Conservation (phyloP, 1,139 yeast genomes). For the Geotrichum cucujoidarum region DNA sequence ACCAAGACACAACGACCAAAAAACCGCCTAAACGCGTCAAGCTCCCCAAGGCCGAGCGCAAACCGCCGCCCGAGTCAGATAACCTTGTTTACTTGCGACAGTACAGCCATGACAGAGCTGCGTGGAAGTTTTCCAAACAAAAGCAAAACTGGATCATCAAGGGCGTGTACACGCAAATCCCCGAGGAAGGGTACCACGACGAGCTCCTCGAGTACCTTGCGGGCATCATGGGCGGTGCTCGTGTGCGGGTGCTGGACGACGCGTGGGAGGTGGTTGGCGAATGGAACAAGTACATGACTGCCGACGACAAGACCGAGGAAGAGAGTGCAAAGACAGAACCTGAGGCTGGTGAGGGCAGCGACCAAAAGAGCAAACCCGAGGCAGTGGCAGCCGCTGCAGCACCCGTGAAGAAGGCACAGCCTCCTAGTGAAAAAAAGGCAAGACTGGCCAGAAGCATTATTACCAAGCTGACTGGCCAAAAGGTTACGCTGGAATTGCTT, state of each 20-base stretch:
- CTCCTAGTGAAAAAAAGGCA: conserved; percentile 33
- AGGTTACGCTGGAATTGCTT: conserved; percentile 28
- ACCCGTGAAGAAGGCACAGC: conserved; percentile 14
- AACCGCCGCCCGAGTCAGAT: conserved; percentile 75
- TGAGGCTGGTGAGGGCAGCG: conserved; percentile 15
- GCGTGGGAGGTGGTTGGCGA: conserved; percentile 45
- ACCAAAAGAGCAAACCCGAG: conserved; percentile 37
- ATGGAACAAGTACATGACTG: conserved; percentile 54
- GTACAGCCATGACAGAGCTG: conserved; percentile 52
- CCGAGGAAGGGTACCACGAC: conserved; percentile 47
- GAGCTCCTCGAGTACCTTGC: conserved; percentile 55
- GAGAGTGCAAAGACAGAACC: conserved; percentile 28
- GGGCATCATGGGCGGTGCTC: conserved; percentile 71
- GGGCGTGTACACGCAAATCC: conserved; percentile 47
- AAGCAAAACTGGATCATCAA: conserved; percentile 90
- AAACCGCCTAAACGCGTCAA: conserved; percentile 72
- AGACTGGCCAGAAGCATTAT: conserved; percentile 32
- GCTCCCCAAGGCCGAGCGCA: conserved; percentile 67
- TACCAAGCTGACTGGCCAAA: conserved; percentile 27
- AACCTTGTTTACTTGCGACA: conserved; percentile 71
- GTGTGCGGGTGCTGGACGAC: conserved; percentile 53
- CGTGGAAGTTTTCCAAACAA: conserved; percentile 92
- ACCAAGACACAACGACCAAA: conserved; percentile 30
- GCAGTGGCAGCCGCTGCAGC: conserved; percentile 36
- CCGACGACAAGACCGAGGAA: conserved; percentile 19